A percentile compares a stretch with the other conserved stretches of the same genome.
phyloP scores from a whole-genome alignment of 2,329 filamentous ascomycete genomes.

The Trichophyton equinum region DNA sequence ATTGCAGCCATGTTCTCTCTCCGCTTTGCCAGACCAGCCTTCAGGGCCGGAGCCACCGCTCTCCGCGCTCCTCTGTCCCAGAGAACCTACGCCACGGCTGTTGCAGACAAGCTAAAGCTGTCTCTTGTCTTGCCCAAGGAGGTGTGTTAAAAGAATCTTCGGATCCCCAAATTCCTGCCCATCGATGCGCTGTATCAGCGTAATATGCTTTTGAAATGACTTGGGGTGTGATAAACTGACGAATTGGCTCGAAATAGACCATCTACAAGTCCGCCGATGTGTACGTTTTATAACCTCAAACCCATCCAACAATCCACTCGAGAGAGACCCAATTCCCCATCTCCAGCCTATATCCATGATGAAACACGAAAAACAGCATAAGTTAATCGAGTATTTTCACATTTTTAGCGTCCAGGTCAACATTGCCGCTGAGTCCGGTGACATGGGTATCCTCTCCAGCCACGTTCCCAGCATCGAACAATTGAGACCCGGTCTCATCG shows the following conservation, averaged over 20 bases:
- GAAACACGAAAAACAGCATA: background rate
- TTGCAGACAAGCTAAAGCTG: conserved; percentile 93
- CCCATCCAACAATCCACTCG: conserved; percentile 1
- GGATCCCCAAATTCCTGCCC: conserved; percentile 4
- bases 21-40: conserved; percentile 79
- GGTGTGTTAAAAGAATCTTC: conserved; percentile 48
- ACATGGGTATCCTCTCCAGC: conserved; percentile 98
- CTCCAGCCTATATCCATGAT: background rate
- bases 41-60: conserved; percentile 61
- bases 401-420: conserved; percentile 79
- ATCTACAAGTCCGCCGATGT: conserved; percentile 61
- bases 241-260: conserved; percentile 34
- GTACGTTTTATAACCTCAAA: conserved; percentile 37
- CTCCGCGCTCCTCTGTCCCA: conserved; percentile 66
- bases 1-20: conserved; percentile 68
- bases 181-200: conserved; percentile 6
- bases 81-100: conserved; percentile 81
- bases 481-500: conserved; percentile 89
- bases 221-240: background rate
- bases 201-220: background rate
- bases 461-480: conserved; percentile 99
- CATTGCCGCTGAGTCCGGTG: conserved; percentile 92
- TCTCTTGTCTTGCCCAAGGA: conserved; percentile 95
- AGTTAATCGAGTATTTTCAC: conserved; percentile 33
- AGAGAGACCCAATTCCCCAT: background rate